Conservation (phyloP, 805 yeast species). For the Phaffomyces antillensis region DNA sequence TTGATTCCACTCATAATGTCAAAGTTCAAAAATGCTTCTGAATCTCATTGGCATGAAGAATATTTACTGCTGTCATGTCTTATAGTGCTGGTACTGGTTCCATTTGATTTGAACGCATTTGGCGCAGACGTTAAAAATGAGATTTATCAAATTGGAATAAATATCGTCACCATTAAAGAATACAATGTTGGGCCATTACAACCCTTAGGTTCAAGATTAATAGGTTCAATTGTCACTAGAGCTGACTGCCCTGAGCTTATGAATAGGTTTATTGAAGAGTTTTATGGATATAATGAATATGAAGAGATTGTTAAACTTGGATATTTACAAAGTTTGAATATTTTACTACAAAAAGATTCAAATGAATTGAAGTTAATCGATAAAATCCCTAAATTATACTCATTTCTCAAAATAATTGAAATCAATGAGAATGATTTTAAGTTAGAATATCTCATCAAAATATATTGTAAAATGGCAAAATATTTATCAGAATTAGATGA, state of each 20-base stretch:
- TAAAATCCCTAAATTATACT: neutral
- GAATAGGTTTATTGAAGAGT: constrained; percentile 9
- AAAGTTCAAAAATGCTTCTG: constrained; percentile 13
- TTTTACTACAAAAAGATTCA: constrained; percentile 18
- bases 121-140: constrained; percentile 22
- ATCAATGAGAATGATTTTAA: constrained; percentile 3
- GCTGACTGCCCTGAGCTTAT: constrained; percentile 14
- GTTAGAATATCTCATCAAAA: constrained; percentile 17
- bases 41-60: constrained; percentile 36
- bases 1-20: constrained; percentile 34
- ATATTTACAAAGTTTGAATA: constrained; percentile 13
- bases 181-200: constrained; percentile 37
- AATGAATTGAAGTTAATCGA: constrained; percentile 2
- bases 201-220: constrained; percentile 24
- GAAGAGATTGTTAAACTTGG: constrained; percentile 9
- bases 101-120: constrained; percentile 52
- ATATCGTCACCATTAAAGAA: constrained; percentile 18
- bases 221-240: constrained; percentile 26
- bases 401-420: neutral
- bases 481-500: constrained; percentile 12
- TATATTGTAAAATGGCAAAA: constrained; percentile 16
- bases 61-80: constrained; percentile 64
- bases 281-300: constrained; percentile 12
- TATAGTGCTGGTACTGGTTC: constrained; percentile 59
- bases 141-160: constrained; percentile 30